Conservation (phyloP, 2,329 filamentous ascomycete genomes). For the Monilinia fructicola region DNA sequence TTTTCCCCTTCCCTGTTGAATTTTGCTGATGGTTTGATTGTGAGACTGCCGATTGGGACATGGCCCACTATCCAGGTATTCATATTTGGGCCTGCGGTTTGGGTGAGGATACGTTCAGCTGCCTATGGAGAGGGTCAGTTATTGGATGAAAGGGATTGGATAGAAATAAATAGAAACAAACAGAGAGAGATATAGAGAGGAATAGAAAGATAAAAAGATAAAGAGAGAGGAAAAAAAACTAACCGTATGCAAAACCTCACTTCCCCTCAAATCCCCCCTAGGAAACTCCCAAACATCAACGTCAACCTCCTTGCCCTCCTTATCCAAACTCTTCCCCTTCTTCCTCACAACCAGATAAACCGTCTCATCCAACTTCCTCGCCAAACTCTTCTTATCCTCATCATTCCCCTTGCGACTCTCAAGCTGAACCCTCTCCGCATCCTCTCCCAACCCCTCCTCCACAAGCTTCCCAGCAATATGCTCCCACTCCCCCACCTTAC, state of each 20-base stretch:
- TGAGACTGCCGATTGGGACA: constrained; percentile 79
- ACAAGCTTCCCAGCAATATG: constrained; percentile 63
- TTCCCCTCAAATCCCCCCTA: constrained; percentile 62
- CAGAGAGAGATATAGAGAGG: background rate
- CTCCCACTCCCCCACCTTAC: constrained; percentile 43
- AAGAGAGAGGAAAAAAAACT: constrained; percentile 41
- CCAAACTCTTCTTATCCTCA: constrained; percentile 74
- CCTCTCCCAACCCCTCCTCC: constrained; percentile 43
- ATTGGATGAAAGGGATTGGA: background rate
- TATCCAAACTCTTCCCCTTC: background rate
- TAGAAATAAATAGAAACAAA: background rate
- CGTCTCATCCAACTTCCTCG: constrained; percentile 75
- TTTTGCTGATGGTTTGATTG: constrained; percentile 52
- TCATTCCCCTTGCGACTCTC: constrained; percentile 68
- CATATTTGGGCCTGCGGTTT: constrained; percentile 88
- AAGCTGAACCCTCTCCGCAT: constrained; percentile 51
- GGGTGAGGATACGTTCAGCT: constrained; percentile 73
- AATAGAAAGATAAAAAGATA: background rate
- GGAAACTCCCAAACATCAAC: constrained; percentile 74
- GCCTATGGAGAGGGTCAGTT: constrained; percentile 55
- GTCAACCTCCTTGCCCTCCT: constrained; percentile 50
- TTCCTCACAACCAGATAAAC: constrained; percentile 84
- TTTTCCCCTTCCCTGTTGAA: constrained; percentile 64
- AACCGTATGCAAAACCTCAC: constrained; percentile 82
- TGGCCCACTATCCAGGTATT: constrained; percentile 97